Evolutionary conservation across 176 grass and related monocot species (phyloP), one percentile per base, ranked within the genome.

Genomic region (Zoysia pacifica): DNA sequence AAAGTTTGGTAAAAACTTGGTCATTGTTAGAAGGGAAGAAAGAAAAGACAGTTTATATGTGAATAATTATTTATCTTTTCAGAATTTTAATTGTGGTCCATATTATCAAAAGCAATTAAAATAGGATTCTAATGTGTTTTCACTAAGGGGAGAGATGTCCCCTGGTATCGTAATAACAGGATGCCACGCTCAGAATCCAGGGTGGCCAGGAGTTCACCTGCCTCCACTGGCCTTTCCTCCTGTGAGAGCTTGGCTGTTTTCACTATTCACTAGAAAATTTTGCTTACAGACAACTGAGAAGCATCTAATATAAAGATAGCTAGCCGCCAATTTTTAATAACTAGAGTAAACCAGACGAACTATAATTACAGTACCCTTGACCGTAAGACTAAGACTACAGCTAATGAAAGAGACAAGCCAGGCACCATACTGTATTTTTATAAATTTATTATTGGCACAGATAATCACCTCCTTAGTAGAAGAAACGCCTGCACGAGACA

Each of bases 401-500:
- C 41, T 73, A 49, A 47, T 37, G 10, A 40, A 56, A 50, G 2
- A 40, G 4, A 67, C 1, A 12, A 64, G 4, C 5, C 12, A 65
- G 63, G 28, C 48, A 71, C 16, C 5, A 14, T 38, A 14, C 18
- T 38, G 35, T 55, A 15, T 3, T 20, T 38, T 28, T 6, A 5
- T 36, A n/a, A 58, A 59, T 50, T 50, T 46, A 11, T 47, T 61
- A 12, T n/a, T 10, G 11, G 47, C 5, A 38, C 12, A 9, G 43
- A 76, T 65, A 35, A 1, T 61, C 59, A 89, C 82, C 77, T 85
- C 87, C 60, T 84, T 78, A 11, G 72, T 53, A 71, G 80, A 81
- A 91, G 92, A 93, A 49, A 86, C 82, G 18, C 90, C 86, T 2
- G 82, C 69, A 1, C 88, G 62, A 82, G 85, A 93, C 69, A 97